Evolutionary conservation across 441 rosid genomes (phyloP).

Genomic region (Theobroma grandiflorum): DNA sequence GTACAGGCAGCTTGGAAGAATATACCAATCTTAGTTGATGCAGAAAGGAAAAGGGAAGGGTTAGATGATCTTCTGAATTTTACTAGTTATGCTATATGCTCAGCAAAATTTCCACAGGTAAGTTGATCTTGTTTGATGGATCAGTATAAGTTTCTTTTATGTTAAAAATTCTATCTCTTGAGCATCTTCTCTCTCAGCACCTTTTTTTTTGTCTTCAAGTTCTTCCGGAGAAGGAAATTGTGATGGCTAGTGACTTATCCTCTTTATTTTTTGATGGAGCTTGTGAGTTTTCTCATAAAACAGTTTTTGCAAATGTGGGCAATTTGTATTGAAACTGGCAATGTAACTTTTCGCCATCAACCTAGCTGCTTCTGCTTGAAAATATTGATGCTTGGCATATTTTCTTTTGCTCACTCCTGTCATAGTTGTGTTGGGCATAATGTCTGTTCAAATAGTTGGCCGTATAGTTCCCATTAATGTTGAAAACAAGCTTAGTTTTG

Average conservation of each 20-base stretch:
- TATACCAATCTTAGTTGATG: slow-evolving; percentile 78
- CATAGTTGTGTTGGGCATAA: not conserved
- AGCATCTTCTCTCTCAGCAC: not conserved
- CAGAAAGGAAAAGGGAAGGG: slow-evolving; percentile 73
- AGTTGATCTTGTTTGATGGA: slow-evolving; percentile 35
- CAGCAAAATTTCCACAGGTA: slow-evolving; percentile 82
- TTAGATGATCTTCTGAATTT: slow-evolving; percentile 71
- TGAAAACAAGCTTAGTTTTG: slow-evolving; percentile 13
- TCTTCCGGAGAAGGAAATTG: not conserved
- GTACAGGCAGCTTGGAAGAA: slow-evolving; percentile 77
- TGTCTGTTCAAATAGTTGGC: not conserved
- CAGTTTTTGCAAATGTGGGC: not conserved
- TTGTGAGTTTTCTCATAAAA: not conserved
- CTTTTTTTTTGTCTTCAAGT: not conserved
- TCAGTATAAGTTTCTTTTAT: slow-evolving; percentile 16
- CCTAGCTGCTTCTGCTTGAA: slow-evolving; percentile 5
- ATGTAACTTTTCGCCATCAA: not conserved
- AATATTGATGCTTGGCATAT: not conserved
- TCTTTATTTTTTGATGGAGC: not conserved
- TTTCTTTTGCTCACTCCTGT: not conserved
- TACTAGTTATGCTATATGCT: slow-evolving; percentile 76
- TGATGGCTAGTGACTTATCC: not conserved
- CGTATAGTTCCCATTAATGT: not conserved
- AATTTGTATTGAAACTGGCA: not conserved
- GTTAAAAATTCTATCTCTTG: not conserved